Conservation (phyloP, 805 yeast genomes). For the Tetrapisispora phaffii region DNA sequence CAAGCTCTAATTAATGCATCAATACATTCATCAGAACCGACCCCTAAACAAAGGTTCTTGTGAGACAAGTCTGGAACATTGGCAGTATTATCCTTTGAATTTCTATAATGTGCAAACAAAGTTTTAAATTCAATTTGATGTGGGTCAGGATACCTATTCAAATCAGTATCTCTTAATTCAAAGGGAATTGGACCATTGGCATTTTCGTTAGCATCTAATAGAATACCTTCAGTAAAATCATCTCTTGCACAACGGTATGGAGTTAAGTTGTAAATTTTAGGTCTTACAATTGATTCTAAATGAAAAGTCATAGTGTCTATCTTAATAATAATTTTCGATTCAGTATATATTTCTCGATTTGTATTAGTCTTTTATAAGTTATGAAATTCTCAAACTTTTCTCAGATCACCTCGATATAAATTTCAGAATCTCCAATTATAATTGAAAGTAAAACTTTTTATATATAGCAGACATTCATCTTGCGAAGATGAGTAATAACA, state of each 20-base stretch:
- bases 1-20: constrained; percentile 80
- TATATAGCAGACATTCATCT: no score
- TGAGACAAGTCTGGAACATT: constrained; percentile 34
- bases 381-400: no score
- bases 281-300: constrained; percentile 49
- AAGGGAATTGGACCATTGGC: constrained; percentile 78
- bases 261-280: constrained; percentile 70
- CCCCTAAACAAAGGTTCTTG: constrained; percentile 81
- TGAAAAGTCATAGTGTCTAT: constrained; percentile 20
- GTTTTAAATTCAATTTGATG: constrained; percentile 74
- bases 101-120: constrained; percentile 63
- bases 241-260: constrained; percentile 97
- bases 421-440: no score
- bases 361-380: no score
- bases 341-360: no score
- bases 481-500: no score
- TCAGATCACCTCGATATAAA: no score
- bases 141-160: constrained; percentile 95
- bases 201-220: constrained; percentile 93
- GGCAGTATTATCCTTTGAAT: constrained; percentile 24
- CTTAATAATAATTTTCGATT: no score
- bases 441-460: no score
- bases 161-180: constrained; percentile 42
- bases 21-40: constrained; percentile 94
- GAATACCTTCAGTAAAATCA: constrained; percentile 78